Percentiles rank a stretch among this genome's conserved stretches.
These are phyloP conservation scores for Pestalotiopsis sp. DNA, from an alignment of 2,329 filamentous ascomycete genomes.

Conservation along the genomic window DNA sequence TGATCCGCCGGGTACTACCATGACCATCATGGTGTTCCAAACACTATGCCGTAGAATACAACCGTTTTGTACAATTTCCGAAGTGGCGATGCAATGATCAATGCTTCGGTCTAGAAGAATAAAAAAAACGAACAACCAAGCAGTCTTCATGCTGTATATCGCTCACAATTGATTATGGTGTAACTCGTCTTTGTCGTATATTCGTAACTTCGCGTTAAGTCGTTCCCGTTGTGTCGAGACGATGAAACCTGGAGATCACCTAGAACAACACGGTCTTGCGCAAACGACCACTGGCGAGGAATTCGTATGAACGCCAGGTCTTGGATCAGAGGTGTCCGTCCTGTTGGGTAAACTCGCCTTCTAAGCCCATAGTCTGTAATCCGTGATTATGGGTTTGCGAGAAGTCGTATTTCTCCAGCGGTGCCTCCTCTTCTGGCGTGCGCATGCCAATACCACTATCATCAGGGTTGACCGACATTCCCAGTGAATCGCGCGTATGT, in stretches of 20 bases:
- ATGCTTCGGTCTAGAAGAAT: background rate
- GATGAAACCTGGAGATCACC: background rate
- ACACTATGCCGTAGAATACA: conserved; percentile 11
- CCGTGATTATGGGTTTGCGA: conserved; percentile 37
- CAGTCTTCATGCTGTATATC: conserved; percentile 1
- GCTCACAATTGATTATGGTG: background rate
- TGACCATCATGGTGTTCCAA: background rate
- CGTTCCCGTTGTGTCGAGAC: background rate
- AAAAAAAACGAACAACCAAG: background rate
- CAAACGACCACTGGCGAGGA: conserved; percentile 3
- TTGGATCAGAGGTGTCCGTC: background rate
- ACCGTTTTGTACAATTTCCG: conserved; percentile 9
- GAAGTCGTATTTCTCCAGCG: conserved; percentile 61
- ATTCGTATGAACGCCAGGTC: background rate
- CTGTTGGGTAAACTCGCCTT: conserved; percentile 12
- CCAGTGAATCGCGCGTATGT: conserved; percentile 47
- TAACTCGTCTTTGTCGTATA: conserved; percentile 9
- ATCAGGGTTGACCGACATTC: conserved; percentile 56
- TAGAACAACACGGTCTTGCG: background rate
- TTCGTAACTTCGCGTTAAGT: conserved; percentile 12
- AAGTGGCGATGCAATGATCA: background rate
- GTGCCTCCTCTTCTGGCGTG: conserved; percentile 67
- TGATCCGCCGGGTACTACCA: background rate
- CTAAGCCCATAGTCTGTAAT: conserved; percentile 30
- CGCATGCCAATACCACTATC: conserved; percentile 77